Conservation (phyloP, 352 stramenopile species). For the Pythium rhizo-oryzae region DNA sequence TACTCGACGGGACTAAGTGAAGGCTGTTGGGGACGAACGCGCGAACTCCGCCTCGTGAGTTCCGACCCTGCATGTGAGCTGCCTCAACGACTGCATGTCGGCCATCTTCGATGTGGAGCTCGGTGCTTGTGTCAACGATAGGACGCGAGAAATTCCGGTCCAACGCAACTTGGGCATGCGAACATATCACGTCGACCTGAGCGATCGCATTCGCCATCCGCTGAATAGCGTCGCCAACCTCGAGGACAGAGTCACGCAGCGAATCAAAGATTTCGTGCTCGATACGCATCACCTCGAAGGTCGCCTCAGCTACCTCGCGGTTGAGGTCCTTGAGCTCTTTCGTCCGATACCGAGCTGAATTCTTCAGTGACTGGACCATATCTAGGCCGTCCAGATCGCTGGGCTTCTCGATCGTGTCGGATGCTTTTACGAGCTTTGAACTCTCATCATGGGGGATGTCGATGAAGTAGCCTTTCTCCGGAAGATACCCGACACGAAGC, state of each 20-base stretch:
- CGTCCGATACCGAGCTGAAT: conserved; percentile 65
- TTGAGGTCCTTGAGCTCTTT: conserved; percentile 67
- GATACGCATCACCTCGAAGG: conserved; percentile 51
- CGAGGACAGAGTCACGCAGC: conserved; percentile 42
- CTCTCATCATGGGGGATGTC: conserved; percentile 70
- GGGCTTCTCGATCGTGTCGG: not conserved
- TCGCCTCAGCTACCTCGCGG: conserved; percentile 56
- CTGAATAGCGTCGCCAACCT: conserved; percentile 37
- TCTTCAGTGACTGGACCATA: conserved; percentile 73
- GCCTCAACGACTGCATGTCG: conserved; percentile 71
- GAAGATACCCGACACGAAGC: conserved; percentile 62
- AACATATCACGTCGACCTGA: conserved; percentile 64
- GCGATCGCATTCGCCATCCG: conserved; percentile 53
- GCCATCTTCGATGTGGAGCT: conserved; percentile 69
- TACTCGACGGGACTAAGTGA: conserved; percentile 35
- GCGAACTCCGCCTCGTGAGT: conserved; percentile 43
- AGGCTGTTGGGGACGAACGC: conserved; percentile 80
- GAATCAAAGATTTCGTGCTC: conserved; percentile 61
- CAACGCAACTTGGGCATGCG: conserved; percentile 66
- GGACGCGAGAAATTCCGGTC: conserved; percentile 68
- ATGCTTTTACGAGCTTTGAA: conserved; percentile 36
- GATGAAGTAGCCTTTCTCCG: conserved; percentile 68
- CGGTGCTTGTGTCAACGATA: conserved; percentile 49
- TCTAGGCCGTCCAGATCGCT: conserved; percentile 38
- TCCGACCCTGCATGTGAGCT: conserved; percentile 55